A percentile compares a stretch with the other conserved stretches of the same genome.
phyloP scores from a whole-genome alignment of 305 asterid species.

The Striga hermonthica region DNA sequence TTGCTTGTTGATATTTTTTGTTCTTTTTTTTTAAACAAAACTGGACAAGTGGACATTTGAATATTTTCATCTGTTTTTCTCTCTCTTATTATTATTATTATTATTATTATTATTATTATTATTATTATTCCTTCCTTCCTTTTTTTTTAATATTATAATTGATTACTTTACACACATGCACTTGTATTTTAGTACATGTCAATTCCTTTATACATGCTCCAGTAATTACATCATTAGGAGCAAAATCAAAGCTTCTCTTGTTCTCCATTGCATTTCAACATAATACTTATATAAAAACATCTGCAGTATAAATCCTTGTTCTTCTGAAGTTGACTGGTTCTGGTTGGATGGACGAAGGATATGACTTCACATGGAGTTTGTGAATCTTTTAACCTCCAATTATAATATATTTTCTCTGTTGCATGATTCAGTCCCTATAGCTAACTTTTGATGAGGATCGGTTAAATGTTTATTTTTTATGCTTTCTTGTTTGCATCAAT shows the following conservation, averaged over 20 bases:
- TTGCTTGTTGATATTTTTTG: neutral
- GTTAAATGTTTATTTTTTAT: no score
- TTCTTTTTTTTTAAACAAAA: neutral
- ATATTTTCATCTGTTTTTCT: neutral
- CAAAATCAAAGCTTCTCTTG: neutral
- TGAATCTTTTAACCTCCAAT: neutral
- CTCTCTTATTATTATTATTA: no score
- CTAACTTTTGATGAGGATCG: no score
- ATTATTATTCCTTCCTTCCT: no score
- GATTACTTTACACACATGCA: neutral
- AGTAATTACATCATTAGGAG: neutral
- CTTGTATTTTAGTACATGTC: neutral
- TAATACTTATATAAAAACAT: neutral
- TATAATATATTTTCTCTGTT: slow-evolving; percentile 7
- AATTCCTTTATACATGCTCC: neutral
- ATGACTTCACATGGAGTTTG: slow-evolving; percentile 1
- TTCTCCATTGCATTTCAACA: neutral
- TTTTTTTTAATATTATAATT: no score
- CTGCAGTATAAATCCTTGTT: slow-evolving; percentile 8
- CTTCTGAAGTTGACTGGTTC: slow-evolving; percentile 8
- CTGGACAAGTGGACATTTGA: neutral
- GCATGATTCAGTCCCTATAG: no score
- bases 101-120: no score
- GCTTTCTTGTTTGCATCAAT: no score
- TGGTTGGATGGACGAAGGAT: slow-evolving; percentile 24